These are phyloP conservation scores for Yamadazyma laniorum DNA, from an alignment of 805 yeast species.

Conservation along the genomic window DNA sequence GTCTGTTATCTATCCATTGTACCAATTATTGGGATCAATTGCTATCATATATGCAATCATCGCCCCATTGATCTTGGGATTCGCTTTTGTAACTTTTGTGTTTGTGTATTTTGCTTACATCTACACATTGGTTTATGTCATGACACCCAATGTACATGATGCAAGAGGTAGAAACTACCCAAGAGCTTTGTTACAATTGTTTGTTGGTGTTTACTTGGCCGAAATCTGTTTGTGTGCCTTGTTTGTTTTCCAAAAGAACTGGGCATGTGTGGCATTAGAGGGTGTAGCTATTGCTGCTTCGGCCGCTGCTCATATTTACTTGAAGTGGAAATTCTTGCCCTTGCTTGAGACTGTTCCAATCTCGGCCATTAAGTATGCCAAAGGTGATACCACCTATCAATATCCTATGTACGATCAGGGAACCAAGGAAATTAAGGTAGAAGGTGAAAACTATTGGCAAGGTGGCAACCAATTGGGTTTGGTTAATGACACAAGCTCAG, in stretches of 20 bases:
- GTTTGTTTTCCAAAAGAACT: conserved; percentile 72
- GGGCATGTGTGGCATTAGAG: conserved; percentile 76
- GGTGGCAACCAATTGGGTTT: conserved; percentile 44
- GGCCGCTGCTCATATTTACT: conserved; percentile 55
- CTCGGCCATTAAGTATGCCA: conserved; percentile 52
- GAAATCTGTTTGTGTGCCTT: conserved; percentile 68
- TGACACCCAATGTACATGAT: conserved; percentile 54
- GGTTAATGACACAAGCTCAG: conserved; percentile 7
- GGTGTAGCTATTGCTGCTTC: conserved; percentile 59
- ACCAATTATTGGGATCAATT: conserved; percentile 72
- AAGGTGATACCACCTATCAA: conserved; percentile 39
- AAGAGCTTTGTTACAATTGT: conserved; percentile 66
- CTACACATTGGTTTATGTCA: conserved; percentile 64
- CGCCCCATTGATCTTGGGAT: conserved; percentile 68
- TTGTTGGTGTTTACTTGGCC: conserved; percentile 68
- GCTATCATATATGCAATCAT: conserved; percentile 75
- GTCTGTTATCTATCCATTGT: conserved; percentile 80
- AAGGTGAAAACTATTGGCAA: conserved; percentile 49
- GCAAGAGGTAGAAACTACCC: conserved; percentile 74
- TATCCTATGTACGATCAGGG: conserved; percentile 73
- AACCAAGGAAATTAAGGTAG: conserved; percentile 49
- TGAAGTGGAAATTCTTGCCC: conserved; percentile 59
- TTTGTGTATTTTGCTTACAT: conserved; percentile 60
- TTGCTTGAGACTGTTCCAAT: conserved; percentile 68
- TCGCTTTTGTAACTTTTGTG: conserved; percentile 57